These are phyloP conservation scores for Gossypium arboreum DNA, from an alignment of 345 rosid species.

Conservation along the genomic window DNA sequence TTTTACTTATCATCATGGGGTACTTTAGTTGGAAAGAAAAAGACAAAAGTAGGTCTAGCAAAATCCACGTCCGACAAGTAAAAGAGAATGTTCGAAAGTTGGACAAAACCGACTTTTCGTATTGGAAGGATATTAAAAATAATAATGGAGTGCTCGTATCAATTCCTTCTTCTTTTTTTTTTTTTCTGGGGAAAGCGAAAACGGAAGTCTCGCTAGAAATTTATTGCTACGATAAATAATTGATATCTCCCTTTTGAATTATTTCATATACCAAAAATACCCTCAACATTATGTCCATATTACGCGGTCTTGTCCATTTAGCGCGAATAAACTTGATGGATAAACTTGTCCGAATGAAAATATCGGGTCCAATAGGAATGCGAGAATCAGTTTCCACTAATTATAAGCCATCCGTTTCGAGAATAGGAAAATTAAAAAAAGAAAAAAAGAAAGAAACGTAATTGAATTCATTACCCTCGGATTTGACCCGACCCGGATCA, in stretches of 20 bases:
- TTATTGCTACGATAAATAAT: conserved; percentile 35
- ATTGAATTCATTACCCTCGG: conserved; percentile 13
- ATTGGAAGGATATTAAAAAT: not conserved
- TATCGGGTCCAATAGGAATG: conserved; percentile 18
- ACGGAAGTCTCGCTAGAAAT: conserved; percentile 23
- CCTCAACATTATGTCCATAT: conserved; percentile 11
- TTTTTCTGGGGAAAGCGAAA: not conserved
- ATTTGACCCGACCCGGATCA: conserved; percentile 34
- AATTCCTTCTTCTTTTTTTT: no score
- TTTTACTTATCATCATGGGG: not conserved
- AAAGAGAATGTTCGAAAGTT: not conserved
- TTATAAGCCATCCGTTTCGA: not conserved
- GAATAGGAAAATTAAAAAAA: conserved; percentile 3
- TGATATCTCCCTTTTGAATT: not conserved
- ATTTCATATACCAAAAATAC: conserved; percentile 26
- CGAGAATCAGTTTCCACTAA: conserved; percentile 13
- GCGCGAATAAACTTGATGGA: conserved; percentile 18
- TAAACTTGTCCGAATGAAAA: conserved; percentile 24
- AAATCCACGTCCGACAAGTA: not conserved
- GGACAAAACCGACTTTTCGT: conserved; percentile 22
- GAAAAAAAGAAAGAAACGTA: conserved; percentile 10
- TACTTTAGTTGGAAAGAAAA: not conserved
- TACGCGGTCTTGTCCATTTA: not conserved
- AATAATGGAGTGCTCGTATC: not conserved
- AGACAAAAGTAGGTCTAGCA: not conserved